A percentile compares a stretch with the other conserved stretches of the same genome.
Evolutionary conservation across 176 grass and related monocot species (phyloP).

Genomic region (Oryza meyeriana): DNA sequence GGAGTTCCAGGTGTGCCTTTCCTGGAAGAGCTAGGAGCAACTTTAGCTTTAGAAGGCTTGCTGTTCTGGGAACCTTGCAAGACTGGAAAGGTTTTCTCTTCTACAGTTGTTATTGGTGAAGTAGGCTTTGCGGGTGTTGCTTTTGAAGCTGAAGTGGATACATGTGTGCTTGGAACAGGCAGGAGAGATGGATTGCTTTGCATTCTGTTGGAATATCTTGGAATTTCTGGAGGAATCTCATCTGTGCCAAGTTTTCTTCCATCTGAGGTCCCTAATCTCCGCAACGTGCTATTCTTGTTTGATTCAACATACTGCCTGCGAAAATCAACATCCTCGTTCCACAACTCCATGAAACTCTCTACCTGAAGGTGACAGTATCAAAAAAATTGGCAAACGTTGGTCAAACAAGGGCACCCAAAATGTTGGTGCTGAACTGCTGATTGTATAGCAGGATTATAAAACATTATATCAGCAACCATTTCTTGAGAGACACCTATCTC

Average conservation of each 20-base stretch:
- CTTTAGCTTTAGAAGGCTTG: conserved; percentile 48
- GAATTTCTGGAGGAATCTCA: conserved; percentile 66
- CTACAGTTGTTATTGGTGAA: conserved; percentile 17
- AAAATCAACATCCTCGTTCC: conserved; percentile 77
- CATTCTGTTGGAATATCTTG: conserved; percentile 42
- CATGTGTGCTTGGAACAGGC: conserved; percentile 9
- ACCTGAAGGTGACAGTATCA: conserved; percentile 48
- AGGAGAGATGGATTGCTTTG: conserved; percentile 34
- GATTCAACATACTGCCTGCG: conserved; percentile 70
- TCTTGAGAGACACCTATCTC: not conserved
- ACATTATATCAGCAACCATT: not conserved
- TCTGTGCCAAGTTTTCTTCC: conserved; percentile 82
- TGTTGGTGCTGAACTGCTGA: not conserved
- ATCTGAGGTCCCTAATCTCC: conserved; percentile 70
- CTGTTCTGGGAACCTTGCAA: conserved; percentile 31
- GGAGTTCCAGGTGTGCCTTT: conserved; percentile 13
- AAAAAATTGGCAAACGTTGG: not conserved
- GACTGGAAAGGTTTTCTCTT: conserved; percentile 48
- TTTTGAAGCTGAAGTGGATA: conserved; percentile 13
- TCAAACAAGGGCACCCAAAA: conserved; percentile 1
- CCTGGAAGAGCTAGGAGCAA: conserved; percentile 24
- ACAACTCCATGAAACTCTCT: conserved; percentile 56
- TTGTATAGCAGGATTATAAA: not conserved
- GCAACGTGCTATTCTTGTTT: conserved; percentile 74
- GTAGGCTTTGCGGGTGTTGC: conserved; percentile 29